phyloP scores from a whole-genome alignment of 23 red algal genomes.

The Cyanidium caldarium region DNA sequence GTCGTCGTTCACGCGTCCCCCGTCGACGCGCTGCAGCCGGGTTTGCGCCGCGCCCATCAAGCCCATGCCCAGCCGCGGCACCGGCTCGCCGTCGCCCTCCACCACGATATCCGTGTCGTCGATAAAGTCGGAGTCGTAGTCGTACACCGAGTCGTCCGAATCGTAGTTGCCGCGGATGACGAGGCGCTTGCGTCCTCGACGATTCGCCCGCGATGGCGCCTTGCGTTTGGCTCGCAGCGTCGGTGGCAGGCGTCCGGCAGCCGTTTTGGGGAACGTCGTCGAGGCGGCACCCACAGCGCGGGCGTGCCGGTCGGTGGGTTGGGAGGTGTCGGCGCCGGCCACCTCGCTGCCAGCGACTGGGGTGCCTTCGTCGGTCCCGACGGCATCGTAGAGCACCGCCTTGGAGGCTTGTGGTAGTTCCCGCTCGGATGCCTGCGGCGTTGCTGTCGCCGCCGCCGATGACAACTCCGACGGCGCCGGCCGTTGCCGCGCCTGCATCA shows the following conservation, averaged over 20 bases:
- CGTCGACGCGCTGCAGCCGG: not conserved
- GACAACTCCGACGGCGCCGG: not conserved
- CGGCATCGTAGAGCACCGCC: not conserved
- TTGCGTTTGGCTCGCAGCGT: not conserved
- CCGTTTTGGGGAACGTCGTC: not conserved
- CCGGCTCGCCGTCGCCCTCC: not conserved
- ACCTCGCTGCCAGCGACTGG: not conserved
- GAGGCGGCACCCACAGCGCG: not conserved
- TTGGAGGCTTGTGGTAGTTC: not conserved
- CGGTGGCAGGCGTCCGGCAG: not conserved
- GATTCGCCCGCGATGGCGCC: not conserved
- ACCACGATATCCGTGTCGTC: not conserved
- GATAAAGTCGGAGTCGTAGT: conserved; percentile 9
- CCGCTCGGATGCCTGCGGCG: not conserved
- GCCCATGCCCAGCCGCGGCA: not conserved
- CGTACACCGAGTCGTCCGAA: not conserved
- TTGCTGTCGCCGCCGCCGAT: too few relatives aligned
- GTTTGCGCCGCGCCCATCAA: not conserved
- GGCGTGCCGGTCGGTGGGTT: not conserved
- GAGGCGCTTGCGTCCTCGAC: not conserved
- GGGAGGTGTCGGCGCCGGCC: not conserved
- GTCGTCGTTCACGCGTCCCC: not conserved
- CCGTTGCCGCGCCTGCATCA: not conserved
- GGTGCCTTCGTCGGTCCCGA: not conserved
- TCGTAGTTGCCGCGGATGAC: not conserved